These are phyloP conservation scores for Neonectria neomacrospora DNA, from an alignment of 2,329 filamentous ascomycete species.

Conservation along the genomic window DNA sequence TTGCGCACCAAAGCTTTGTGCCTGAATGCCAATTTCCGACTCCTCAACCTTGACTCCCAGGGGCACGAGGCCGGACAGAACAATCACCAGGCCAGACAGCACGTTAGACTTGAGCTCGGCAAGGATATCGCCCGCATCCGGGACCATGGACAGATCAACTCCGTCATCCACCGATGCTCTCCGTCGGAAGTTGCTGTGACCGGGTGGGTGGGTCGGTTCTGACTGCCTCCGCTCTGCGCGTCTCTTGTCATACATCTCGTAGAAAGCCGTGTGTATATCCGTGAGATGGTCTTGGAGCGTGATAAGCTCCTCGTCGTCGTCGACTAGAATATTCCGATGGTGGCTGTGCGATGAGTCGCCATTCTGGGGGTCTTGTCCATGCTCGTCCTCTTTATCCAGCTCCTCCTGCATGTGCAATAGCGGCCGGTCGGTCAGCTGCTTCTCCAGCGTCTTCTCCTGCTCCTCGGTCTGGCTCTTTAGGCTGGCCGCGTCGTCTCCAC, in stretches of 20 bases:
- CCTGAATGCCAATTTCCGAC: slow-evolving; percentile 89
- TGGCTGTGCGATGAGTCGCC: slow-evolving; percentile 49
- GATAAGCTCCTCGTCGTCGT: slow-evolving; percentile 86
- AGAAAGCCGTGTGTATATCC: slow-evolving; percentile 82
- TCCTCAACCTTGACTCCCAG: slow-evolving; percentile 80
- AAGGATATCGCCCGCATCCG: slow-evolving; percentile 88
- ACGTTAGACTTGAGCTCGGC: slow-evolving; percentile 81
- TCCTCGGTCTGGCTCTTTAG: slow-evolving; percentile 82
- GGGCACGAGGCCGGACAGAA: slow-evolving; percentile 91
- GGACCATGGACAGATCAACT: slow-evolving; percentile 67
- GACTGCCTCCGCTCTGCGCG: slow-evolving; percentile 50
- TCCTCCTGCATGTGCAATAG: slow-evolving; percentile 92
- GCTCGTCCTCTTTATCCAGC: slow-evolving; percentile 80
- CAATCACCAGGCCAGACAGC: slow-evolving; percentile 79
- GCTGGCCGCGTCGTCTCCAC: slow-evolving; percentile 72
- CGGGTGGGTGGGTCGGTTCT: slow-evolving; percentile 49
- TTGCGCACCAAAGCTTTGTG: slow-evolving; percentile 83
- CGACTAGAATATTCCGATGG: slow-evolving; percentile 78
- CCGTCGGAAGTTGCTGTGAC: slow-evolving; percentile 47
- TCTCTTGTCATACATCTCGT: slow-evolving; percentile 79
- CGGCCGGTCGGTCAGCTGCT: slow-evolving; percentile 89
- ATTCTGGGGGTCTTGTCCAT: slow-evolving; percentile 40
- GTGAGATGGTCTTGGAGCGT: slow-evolving; percentile 81
- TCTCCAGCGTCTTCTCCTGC: slow-evolving; percentile 87
- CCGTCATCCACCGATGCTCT: slow-evolving; percentile 52